Evolutionary conservation across 225 moss, liverwort and hornwort species (phyloP).

Genomic region (Rhytidiadelphus loreus): DNA sequence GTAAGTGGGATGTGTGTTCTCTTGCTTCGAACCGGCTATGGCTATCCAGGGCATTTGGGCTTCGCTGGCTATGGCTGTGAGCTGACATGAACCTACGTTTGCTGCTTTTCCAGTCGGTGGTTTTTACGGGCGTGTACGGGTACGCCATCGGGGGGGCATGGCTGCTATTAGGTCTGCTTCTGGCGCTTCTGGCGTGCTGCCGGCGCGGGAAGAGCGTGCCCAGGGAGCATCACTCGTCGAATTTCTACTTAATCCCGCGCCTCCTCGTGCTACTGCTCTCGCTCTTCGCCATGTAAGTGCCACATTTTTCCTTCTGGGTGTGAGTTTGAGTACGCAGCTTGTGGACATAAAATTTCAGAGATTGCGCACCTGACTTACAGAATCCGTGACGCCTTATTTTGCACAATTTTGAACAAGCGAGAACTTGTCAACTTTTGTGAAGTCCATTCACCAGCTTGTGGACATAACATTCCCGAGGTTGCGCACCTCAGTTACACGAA

Average conservation of each 20-base stretch:
- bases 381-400: neutral
- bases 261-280: conserved; percentile 37
- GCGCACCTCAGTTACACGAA: neutral
- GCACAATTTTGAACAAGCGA: neutral
- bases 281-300: conserved; percentile 31
- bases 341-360: neutral
- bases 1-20: neutral
- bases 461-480: neutral
- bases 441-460: neutral
- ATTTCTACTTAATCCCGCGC: conserved; percentile 31
- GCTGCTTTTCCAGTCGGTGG: conserved; percentile 43
- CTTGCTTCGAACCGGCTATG: neutral
- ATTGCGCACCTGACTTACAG: no score
- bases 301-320: neutral
- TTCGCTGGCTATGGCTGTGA: neutral
- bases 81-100: neutral
- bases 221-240: conserved; percentile 19
- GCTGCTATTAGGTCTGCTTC: conserved; percentile 40
- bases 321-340: neutral
- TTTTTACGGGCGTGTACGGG: conserved; percentile 60
- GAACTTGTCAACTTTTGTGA: neutral
- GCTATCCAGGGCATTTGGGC: neutral
- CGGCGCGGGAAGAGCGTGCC: neutral
- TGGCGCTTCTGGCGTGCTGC: conserved; percentile 30
- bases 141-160: conserved; percentile 45